These are phyloP conservation scores for Gnomoniopsis smithogilvyi DNA, from an alignment of 2,329 filamentous ascomycete genomes.

Conservation along the genomic window DNA sequence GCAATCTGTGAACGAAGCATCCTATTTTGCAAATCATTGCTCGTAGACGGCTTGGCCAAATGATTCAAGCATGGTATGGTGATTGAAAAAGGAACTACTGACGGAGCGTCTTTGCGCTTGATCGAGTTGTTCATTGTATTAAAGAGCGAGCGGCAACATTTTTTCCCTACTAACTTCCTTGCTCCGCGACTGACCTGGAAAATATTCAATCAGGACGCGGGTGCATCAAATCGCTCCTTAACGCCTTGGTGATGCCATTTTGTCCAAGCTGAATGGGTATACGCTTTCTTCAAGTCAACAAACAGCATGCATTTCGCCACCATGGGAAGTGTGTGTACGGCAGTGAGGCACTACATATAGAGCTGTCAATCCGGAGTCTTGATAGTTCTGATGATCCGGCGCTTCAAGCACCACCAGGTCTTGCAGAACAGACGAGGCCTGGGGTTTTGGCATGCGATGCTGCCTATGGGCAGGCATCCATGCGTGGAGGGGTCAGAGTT, in stretches of 20 bases:
- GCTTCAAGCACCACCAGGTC: conserved; percentile 10
- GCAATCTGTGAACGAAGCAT: background rate
- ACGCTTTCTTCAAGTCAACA: background rate
- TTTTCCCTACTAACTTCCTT: too few species aligned
- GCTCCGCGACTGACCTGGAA: background rate
- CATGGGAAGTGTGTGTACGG: background rate
- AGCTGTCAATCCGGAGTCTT: background rate
- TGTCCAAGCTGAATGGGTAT: background rate
- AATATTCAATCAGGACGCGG: background rate
- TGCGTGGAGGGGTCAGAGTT: too few species aligned
- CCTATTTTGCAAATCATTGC: background rate
- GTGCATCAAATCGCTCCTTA: background rate
- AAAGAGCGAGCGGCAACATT: too few species aligned
- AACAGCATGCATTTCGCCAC: background rate
- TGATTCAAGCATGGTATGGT: background rate
- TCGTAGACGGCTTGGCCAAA: background rate
- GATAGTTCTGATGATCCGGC: background rate
- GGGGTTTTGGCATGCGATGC: background rate
- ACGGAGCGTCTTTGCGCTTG: too few species aligned
- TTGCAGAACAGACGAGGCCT: conserved; percentile 9
- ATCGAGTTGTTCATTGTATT: background rate
- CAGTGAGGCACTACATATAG: background rate
- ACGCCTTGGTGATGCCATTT: conserved; percentile 1
- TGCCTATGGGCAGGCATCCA: background rate
- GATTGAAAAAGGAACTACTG: too few species aligned